Evolutionary conservation across 176 grass and related monocot genomes (phyloP).

Genomic region (Elymus sibiricus): DNA sequence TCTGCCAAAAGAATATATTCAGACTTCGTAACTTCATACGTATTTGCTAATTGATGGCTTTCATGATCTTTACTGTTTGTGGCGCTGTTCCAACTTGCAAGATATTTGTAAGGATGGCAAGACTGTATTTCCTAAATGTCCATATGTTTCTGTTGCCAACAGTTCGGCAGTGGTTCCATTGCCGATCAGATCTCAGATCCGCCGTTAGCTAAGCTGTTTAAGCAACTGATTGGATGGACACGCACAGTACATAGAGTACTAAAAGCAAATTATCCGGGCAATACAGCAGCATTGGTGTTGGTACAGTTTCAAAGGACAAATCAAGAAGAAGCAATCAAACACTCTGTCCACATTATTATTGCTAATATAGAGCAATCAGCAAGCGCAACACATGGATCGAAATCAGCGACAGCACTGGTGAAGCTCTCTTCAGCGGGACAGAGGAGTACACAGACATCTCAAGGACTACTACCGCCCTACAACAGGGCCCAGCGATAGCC

Average conservation of each 20-base stretch:
- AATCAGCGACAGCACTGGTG: neutral
- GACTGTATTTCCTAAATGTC: no score
- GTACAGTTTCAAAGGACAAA: neutral
- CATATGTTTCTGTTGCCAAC: neutral
- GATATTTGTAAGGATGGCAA: no score
- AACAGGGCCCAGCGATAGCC: no score
- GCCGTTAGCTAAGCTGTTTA: neutral
- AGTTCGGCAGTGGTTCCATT: neutral
- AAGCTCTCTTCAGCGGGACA: neutral
- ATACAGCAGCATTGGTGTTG: no score
- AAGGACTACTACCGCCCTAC: neutral
- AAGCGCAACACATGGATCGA: neutral
- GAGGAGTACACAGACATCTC: neutral
- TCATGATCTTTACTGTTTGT: no score
- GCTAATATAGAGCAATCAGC: neutral
- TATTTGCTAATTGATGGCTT: no score
- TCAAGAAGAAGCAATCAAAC: neutral
- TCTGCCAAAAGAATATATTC: no score
- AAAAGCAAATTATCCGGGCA: neutral
- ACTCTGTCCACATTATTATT: neutral
- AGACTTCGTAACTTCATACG: no score
- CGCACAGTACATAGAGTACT: no score
- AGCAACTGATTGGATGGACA: no score
- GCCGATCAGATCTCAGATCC: constrained; percentile 6
- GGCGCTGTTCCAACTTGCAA: no score